Conservation (phyloP, 768 basidiomycete species). For the Xerocomellus amylosporus region DNA sequence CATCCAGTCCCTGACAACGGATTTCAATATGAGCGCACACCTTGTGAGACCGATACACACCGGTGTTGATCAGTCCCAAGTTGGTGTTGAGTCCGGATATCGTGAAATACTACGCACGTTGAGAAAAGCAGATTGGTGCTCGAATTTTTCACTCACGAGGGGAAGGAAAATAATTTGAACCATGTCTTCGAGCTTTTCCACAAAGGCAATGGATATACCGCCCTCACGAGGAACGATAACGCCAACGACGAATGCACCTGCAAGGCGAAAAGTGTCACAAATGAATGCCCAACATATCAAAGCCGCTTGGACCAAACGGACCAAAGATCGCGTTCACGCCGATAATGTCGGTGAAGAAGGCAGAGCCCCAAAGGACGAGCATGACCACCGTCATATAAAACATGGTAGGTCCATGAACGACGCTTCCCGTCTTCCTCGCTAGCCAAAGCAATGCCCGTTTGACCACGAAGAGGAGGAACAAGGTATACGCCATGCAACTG, state of each 20-base stretch:
- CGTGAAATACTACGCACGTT: slow-evolving; percentile 75
- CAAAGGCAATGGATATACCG: slow-evolving; percentile 77
- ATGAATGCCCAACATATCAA: not conserved
- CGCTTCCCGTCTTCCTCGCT: slow-evolving; percentile 74
- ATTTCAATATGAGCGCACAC: not conserved
- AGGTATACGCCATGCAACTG: slow-evolving; percentile 72
- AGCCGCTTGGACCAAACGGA: slow-evolving; percentile 19
- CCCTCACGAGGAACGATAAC: slow-evolving; percentile 85
- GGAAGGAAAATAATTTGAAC: slow-evolving; percentile 88
- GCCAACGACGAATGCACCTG: slow-evolving; percentile 81
- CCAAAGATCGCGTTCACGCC: slow-evolving; percentile 95
- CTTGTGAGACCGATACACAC: slow-evolving; percentile 30
- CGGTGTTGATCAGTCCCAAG: slow-evolving; percentile 77
- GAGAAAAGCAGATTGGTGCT: not conserved
- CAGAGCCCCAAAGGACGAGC: slow-evolving; percentile 75
- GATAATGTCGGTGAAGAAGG: slow-evolving; percentile 93
- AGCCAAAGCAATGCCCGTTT: slow-evolving; percentile 64
- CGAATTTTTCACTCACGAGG: slow-evolving; percentile 49
- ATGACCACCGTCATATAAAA: slow-evolving; percentile 87
- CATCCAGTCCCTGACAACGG: slow-evolving; percentile 62
- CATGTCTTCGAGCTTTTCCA: slow-evolving; percentile 95
- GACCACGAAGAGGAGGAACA: slow-evolving; percentile 71
- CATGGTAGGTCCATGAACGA: slow-evolving; percentile 78
- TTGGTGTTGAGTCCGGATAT: slow-evolving; percentile 92
- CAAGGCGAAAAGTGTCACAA: not conserved